phyloP scores from a whole-genome alignment of 768 basidiomycete species.

The Cubamyces sp. region DNA sequence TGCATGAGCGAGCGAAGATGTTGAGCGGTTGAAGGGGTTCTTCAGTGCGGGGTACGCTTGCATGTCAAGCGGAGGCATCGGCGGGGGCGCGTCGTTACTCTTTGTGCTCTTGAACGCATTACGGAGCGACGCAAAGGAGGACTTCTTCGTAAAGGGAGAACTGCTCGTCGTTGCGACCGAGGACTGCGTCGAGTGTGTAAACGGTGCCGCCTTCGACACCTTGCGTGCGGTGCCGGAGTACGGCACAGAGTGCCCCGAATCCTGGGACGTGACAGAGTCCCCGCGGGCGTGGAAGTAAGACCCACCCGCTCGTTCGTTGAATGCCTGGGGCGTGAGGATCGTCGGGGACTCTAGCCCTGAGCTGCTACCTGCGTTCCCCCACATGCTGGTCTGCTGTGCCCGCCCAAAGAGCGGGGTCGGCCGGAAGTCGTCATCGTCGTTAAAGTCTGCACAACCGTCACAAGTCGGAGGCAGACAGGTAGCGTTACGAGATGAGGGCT shows the following conservation, averaged over 20 bases:
- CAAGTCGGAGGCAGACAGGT: too few species aligned
- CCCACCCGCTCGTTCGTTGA: conserved; percentile 52
- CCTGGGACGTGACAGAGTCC: conserved; percentile 80
- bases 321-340: conserved; percentile 51
- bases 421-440: conserved; percentile 70
- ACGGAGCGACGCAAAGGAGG: conserved; percentile 84
- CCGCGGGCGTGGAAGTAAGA: conserved; percentile 76
- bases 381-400: conserved; percentile 41
- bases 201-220: conserved; percentile 45
- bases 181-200: conserved; percentile 72
- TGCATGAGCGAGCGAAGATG: conserved; percentile 68
- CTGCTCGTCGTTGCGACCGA: conserved; percentile 56
- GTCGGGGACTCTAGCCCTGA: conserved; percentile 73
- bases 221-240: conserved; percentile 40
- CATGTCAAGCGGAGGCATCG: conserved; percentile 73
- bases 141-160: conserved; percentile 74
- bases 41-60: conserved; percentile 72
- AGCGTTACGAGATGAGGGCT: conserved; percentile 2
- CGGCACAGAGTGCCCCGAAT: conserved; percentile 66
- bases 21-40: conserved; percentile 84
- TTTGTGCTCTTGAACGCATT: conserved; percentile 83
- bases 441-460: conserved; percentile 58
- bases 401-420: conserved; percentile 74
- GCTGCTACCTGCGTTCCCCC: conserved; percentile 30
- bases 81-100: conserved; percentile 61